Base-by-base conservation (phyloP, 176 grass and related monocot genomes). In the Raddia distichophylla region DNA sequence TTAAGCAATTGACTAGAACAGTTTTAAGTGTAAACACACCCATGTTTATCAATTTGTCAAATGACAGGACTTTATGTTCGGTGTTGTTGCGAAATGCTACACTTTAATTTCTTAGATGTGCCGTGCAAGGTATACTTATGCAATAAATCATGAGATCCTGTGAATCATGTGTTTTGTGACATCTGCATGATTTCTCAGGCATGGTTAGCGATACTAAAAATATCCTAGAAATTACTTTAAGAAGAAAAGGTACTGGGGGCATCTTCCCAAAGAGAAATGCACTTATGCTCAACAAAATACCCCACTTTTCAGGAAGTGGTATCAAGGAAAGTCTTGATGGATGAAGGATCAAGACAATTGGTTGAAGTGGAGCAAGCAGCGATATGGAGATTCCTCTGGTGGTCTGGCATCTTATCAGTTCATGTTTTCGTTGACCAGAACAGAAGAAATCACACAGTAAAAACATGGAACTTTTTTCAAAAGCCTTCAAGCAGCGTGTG, bases 321-420 rank as follows among this genome's bases (percentile, higher is more conserved):
- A 78, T 98, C 90, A 47, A 89, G 95, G 45, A 93, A 90, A 68
- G 92, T 98, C 1, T 50, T 98, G 58, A 42, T 98, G 72, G 95
- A 98, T 5, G 92, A 98, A 69, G 88, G 88, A 66, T 83, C 67
- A 11, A 89, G 90, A 73, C 95, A 95, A 74, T 61, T 98, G 51
- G 88, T 98, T 68, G 95, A 98, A 86, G 59, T 98, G 86, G 95
- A 98, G 67, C 92, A 98, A 73, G 95, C 95, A 53, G 95, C 90
- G 7, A 84, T 93, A 43, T 95, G 95, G 95, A 82, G 87, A 59
- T 98, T 98, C 67, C 95, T 98, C 43, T 98, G 92, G 95, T 98
- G 92, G 92, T 94, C 92, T 68, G 95, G 95, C 44, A 74, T 90
- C 59, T 91, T 98, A 76, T 85, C 88, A 15, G 92, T 98, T 43